Evolutionary conservation across 371 early-diverging fungal species (phyloP).

Genomic region (Thermomucor indicae-seudaticae): DNA sequence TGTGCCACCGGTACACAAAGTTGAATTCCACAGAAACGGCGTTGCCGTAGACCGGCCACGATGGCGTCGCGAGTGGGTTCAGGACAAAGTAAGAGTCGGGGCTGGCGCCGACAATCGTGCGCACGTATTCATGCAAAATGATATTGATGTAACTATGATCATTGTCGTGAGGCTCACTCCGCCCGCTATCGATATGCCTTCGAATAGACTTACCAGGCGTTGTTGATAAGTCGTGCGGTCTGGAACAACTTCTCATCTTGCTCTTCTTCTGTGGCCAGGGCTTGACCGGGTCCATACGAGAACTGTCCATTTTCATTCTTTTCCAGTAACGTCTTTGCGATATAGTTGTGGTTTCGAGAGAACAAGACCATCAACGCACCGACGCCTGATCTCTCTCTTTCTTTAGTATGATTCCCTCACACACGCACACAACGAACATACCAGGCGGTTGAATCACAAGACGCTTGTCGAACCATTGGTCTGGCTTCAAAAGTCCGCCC

Average conservation of each 20-base stretch:
- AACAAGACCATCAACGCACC: constrained; percentile 40
- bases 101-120: constrained; percentile 40
- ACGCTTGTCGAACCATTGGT: constrained; percentile 49
- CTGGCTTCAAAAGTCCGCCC: constrained; percentile 43
- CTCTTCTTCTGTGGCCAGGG: constrained; percentile 17
- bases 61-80: constrained; percentile 21
- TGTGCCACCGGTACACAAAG: constrained; percentile 49
- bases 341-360: constrained; percentile 53
- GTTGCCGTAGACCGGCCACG: constrained; percentile 38
- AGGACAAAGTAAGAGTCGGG: constrained; percentile 28
- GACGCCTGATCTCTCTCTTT: constrained; percentile 22
- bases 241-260: constrained; percentile 52
- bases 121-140: constrained; percentile 45
- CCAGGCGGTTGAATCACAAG: constrained; percentile 45
- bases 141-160: constrained; percentile 28
- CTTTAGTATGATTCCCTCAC: not conserved
- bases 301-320: constrained; percentile 41
- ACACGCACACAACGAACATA: constrained; percentile 1
- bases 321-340: constrained; percentile 40
- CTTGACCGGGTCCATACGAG: constrained; percentile 25
- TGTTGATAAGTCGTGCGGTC: constrained; percentile 48
- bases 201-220: constrained; percentile 24
- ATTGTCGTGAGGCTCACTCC: no score
- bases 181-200: no score
- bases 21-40: constrained; percentile 51